Conservation (phyloP, 768 basidiomycete species). For the Mycena rebaudengoi region DNA sequence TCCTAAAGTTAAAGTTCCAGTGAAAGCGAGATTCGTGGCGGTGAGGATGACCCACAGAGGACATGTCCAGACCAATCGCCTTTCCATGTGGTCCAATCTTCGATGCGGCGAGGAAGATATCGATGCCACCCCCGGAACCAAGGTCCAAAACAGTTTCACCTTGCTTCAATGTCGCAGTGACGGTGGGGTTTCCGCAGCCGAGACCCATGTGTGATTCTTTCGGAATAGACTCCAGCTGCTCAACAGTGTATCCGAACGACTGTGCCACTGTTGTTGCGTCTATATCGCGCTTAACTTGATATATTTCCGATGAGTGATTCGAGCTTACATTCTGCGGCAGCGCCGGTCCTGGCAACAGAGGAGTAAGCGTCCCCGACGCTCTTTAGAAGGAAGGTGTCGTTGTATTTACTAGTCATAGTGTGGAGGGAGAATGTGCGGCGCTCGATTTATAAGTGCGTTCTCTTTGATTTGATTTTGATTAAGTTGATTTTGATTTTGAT, state of each 20-base stretch:
- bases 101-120: slow-evolving; percentile 60
- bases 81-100: slow-evolving; percentile 59
- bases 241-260: slow-evolving; percentile 57
- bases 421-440: no score
- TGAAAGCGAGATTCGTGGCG: not conserved
- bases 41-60: slow-evolving; percentile 42
- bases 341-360: slow-evolving; percentile 37
- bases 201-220: slow-evolving; percentile 56
- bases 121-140: slow-evolving; percentile 65
- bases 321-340: slow-evolving; percentile 31
- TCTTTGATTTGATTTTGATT: no score
- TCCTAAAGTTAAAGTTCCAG: slow-evolving; percentile 42
- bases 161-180: slow-evolving; percentile 56
- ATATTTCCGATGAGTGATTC: no score
- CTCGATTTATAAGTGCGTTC: no score
- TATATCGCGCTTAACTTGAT: not conserved
- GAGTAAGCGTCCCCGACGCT: slow-evolving; percentile 44
- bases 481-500: no score
- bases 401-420: no score
- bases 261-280: slow-evolving; percentile 46
- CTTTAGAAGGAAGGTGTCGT: slow-evolving; percentile 29
- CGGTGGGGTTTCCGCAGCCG: slow-evolving; percentile 63
- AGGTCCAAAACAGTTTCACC: slow-evolving; percentile 66
- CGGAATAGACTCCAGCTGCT: slow-evolving; percentile 53
- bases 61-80: slow-evolving; percentile 64